Evolutionary conservation across 1,139 yeast species (phyloP).

Genomic region (Yamadazyma trypodendri): DNA sequence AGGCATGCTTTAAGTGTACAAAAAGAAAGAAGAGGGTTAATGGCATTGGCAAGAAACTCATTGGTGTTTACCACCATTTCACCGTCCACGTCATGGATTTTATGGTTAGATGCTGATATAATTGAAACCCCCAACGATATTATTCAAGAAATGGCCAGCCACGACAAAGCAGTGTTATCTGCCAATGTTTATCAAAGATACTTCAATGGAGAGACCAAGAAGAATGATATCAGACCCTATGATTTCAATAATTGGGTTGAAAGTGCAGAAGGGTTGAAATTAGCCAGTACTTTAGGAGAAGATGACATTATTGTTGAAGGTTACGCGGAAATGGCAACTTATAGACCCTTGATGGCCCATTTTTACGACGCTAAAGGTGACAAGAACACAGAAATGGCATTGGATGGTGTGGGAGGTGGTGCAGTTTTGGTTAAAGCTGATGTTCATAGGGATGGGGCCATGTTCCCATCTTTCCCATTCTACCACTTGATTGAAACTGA

Average conservation of each 20-base stretch:
- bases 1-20: slow-evolving; percentile 73
- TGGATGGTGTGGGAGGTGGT: slow-evolving; percentile 98
- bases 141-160: slow-evolving; percentile 84
- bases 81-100: slow-evolving; percentile 89
- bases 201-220: slow-evolving; percentile 54
- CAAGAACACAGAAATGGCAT: slow-evolving; percentile 60
- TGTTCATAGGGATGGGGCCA: slow-evolving; percentile 97
- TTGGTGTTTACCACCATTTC: slow-evolving; percentile 84
- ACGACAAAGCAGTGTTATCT: slow-evolving; percentile 81
- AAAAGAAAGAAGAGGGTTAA: slow-evolving; percentile 80
- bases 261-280: slow-evolving; percentile 74
- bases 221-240: slow-evolving; percentile 75
- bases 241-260: slow-evolving; percentile 98
- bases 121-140: slow-evolving; percentile 81
- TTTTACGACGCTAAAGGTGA: slow-evolving; percentile 69
- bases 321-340: slow-evolving; percentile 88
- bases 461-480: slow-evolving; percentile 98
- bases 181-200: slow-evolving; percentile 92
- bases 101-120: slow-evolving; percentile 95
- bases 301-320: slow-evolving; percentile 95
- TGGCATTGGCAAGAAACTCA: slow-evolving; percentile 95
- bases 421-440: slow-evolving; percentile 94
- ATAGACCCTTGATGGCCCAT: slow-evolving; percentile 93
- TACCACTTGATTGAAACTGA: slow-evolving; percentile 96
- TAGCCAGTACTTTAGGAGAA: slow-evolving; percentile 70